These are phyloP conservation scores for Vitrella brassicaformis DNA, from an alignment of 73 alveolate genomes.

Conservation along the genomic window DNA sequence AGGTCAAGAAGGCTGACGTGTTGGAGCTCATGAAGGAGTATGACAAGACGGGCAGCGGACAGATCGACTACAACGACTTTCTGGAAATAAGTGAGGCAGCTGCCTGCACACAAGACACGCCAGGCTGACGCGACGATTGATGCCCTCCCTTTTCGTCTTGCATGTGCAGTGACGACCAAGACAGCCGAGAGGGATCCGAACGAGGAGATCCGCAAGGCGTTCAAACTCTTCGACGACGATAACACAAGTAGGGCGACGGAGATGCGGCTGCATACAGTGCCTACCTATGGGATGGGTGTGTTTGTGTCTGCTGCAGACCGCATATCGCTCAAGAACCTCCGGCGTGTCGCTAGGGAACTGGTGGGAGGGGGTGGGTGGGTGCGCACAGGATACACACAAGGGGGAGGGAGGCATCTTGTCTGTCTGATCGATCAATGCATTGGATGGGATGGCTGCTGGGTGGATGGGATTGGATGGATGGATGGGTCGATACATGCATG, in stretches of 20 bases:
- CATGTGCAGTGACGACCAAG: slow-evolving; percentile 76
- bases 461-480: too few relatives aligned
- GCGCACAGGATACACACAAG: too few relatives aligned
- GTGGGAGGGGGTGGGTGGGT: too few relatives aligned
- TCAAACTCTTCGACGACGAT: slow-evolving; percentile 91
- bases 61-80: slow-evolving; percentile 70
- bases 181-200: slow-evolving; percentile 83
- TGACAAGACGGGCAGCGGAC: slow-evolving; percentile 69
- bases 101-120: background rate
- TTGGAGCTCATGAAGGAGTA: slow-evolving; percentile 72
- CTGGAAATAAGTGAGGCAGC: slow-evolving; percentile 51
- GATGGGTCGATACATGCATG: too few relatives aligned
- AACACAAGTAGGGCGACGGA: slow-evolving; percentile 30
- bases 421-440: too few relatives aligned
- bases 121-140: too few relatives aligned
- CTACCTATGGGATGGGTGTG: too few relatives aligned
- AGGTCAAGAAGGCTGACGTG: slow-evolving; percentile 73
- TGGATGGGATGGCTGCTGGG: too few relatives aligned
- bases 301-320: background rate
- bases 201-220: slow-evolving; percentile 87
- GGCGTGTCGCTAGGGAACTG: slow-evolving; percentile 88
- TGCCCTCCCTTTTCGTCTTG: too few relatives aligned
- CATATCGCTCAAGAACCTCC: slow-evolving; percentile 74
- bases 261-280: background rate
- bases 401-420: too few relatives aligned